A percentile compares a stretch with the other conserved stretches of the same genome.
These are phyloP conservation scores for Populus ilicifolia DNA, from an alignment of 345 rosid species.

Conservation along the genomic window DNA sequence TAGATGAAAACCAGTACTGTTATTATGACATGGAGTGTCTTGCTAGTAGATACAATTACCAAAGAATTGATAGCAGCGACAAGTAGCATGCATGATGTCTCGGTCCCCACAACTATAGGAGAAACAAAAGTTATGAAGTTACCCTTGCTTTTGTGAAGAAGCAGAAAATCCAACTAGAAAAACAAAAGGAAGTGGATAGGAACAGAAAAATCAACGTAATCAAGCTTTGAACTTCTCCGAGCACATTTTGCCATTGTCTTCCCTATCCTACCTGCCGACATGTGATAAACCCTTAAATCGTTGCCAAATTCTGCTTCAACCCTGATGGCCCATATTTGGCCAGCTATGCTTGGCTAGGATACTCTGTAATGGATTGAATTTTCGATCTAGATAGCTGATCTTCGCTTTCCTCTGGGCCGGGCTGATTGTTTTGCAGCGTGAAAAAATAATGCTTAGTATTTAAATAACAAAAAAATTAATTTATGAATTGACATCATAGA, in stretches of 20 bases:
- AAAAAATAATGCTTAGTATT: too few relatives aligned
- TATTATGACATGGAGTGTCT: slow-evolving; percentile 24
- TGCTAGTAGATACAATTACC: slow-evolving; percentile 29
- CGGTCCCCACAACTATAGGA: slow-evolving; percentile 39
- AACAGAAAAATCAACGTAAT: slow-evolving; percentile 7
- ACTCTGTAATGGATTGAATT: slow-evolving; percentile 12
- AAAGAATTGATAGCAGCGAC: slow-evolving; percentile 32
- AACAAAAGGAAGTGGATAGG: slow-evolving; percentile 30
- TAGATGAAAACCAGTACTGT: slow-evolving; percentile 11
- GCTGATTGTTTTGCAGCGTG: too few relatives aligned
- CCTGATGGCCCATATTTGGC: slow-evolving; percentile 22
- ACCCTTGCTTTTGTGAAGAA: slow-evolving; percentile 6
- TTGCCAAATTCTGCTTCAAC: slow-evolving; percentile 9
- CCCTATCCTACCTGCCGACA: slow-evolving; percentile 39
- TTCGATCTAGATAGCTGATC: neutral
- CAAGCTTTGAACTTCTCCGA: slow-evolving; percentile 37
- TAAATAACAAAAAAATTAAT: too few relatives aligned
- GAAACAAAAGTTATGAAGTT: slow-evolving; percentile 14
- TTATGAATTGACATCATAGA: too few relatives aligned
- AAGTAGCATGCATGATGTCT: slow-evolving; percentile 41
- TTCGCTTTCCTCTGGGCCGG: too few relatives aligned
- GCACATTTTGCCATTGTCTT: slow-evolving; percentile 51
- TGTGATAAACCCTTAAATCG: slow-evolving; percentile 26
- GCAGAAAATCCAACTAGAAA: slow-evolving; percentile 23
- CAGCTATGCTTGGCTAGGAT: slow-evolving; percentile 13